phyloP scores from a whole-genome alignment of 1,284 basidiomycete genomes.

The Ustilago shanxiensis region DNA sequence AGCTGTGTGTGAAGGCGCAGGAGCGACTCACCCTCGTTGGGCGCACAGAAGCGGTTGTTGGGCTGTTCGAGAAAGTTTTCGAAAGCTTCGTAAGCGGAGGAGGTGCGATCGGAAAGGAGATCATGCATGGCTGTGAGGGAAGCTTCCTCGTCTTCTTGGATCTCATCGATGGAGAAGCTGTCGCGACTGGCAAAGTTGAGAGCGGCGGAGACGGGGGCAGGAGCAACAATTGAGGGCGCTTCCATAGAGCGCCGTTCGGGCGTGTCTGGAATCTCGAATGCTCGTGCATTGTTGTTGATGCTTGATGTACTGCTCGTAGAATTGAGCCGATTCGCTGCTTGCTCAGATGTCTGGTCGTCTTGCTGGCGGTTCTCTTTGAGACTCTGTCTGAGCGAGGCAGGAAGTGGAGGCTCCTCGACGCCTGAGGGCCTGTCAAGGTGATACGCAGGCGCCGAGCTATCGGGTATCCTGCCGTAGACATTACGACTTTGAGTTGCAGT shows the following conservation, averaged over 20 bases:
- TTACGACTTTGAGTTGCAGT: not conserved
- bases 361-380: conserved; percentile 10
- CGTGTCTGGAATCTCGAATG: conserved; percentile 39
- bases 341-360: not conserved
- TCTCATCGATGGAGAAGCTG: conserved; percentile 45
- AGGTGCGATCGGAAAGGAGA: conserved; percentile 40
- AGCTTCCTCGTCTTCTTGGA: conserved; percentile 18
- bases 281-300: conserved; percentile 6
- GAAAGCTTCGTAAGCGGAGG: conserved; percentile 56
- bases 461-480: not conserved
- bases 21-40: conserved; percentile 60
- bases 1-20: conserved; percentile 64
- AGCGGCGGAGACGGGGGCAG: conserved; percentile 38
- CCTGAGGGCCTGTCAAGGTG: conserved; percentile 40
- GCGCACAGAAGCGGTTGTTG: conserved; percentile 31
- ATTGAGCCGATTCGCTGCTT: not conserved
- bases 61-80: conserved; percentile 56
- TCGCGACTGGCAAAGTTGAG: conserved; percentile 26
- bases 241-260: conserved; percentile 25
- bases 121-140: conserved; percentile 28
- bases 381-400: conserved; percentile 38
- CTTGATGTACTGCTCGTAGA: not conserved
- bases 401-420: conserved; percentile 38
- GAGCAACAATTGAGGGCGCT: conserved; percentile 27
- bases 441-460: conserved; percentile 17